Conservation (phyloP, 1,139 yeast genomes). For the Pichia sp. region DNA sequence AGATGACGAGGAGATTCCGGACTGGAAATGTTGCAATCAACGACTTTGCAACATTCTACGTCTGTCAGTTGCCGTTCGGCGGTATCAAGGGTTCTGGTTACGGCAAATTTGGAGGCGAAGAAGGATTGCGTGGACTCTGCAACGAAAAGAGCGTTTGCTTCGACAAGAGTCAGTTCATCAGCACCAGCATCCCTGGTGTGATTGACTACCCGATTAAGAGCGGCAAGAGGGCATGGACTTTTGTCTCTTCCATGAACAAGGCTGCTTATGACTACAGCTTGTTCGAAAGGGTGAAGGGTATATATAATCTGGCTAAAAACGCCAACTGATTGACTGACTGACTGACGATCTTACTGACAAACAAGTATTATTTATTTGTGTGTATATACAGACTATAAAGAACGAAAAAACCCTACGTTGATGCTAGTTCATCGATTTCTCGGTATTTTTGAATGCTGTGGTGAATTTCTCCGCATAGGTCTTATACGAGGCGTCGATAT, state of each 20-base stretch:
- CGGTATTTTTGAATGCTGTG: slow-evolving; percentile 56
- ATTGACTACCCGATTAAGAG: slow-evolving; percentile 86
- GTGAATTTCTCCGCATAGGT: slow-evolving; percentile 54
- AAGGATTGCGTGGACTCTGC: slow-evolving; percentile 87
- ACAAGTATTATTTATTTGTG: background rate
- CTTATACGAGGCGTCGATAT: slow-evolving; percentile 67
- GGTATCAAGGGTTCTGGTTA: slow-evolving; percentile 91
- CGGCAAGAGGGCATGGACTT: slow-evolving; percentile 80
- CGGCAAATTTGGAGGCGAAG: slow-evolving; percentile 96
- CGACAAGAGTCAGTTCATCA: slow-evolving; percentile 73
- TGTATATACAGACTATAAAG: slow-evolving; percentile 1
- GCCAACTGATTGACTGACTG: slow-evolving; percentile 22
- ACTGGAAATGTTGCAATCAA: slow-evolving; percentile 94
- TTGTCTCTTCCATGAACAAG: slow-evolving; percentile 73
- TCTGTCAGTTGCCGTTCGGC: slow-evolving; percentile 95
- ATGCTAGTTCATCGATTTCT: slow-evolving; percentile 32
- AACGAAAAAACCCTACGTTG: background rate
- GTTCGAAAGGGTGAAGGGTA: slow-evolving; percentile 61
- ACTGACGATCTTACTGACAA: no score
- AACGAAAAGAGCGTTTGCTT: slow-evolving; percentile 79
- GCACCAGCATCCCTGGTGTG: slow-evolving; percentile 80
- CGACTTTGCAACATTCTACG: slow-evolving; percentile 93
- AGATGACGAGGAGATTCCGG: slow-evolving; percentile 59
- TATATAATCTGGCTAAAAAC: slow-evolving; percentile 45
- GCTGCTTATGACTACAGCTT: slow-evolving; percentile 80